These are phyloP conservation scores for Stipa capillata DNA, from an alignment of 176 grass and related monocot genomes.

Conservation along the genomic window DNA sequence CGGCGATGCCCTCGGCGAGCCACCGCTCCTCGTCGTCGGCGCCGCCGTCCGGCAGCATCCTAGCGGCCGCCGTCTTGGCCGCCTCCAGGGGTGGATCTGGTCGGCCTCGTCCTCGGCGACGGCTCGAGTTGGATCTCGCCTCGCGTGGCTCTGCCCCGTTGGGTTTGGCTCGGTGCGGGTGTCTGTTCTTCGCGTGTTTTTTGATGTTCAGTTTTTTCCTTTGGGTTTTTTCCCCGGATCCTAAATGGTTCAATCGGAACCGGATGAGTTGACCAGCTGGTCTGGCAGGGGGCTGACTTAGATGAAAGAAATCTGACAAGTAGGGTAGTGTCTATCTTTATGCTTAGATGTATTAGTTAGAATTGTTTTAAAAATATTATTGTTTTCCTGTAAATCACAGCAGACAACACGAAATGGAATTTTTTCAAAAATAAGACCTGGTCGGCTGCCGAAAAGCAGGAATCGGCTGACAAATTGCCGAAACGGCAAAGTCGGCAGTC, in stretches of 20 bases:
- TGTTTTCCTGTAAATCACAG: too few species aligned
- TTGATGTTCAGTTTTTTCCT: conserved; percentile 15
- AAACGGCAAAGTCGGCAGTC: too few species aligned
- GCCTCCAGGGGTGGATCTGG: conserved; percentile 35
- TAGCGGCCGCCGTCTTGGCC: conserved; percentile 19
- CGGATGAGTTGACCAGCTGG: background rate
- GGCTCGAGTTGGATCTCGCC: conserved; percentile 31
- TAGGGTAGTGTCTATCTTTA: too few species aligned
- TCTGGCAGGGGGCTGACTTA: background rate
- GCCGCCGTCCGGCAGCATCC: conserved; percentile 59
- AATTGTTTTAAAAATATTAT: too few species aligned
- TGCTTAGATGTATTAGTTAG: too few species aligned
- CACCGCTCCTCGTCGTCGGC: conserved; percentile 92
- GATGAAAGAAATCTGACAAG: background rate
- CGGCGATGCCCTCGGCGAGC: conserved; percentile 97
- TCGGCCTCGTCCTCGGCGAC: conserved; percentile 28
- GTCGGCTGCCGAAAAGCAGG: too few species aligned
- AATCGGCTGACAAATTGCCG: too few species aligned
- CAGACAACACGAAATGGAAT: too few species aligned
- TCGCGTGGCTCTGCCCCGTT: conserved; percentile 31
- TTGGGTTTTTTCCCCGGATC: background rate
- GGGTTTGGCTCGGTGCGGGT: conserved; percentile 34
- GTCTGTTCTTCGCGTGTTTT: conserved; percentile 33
- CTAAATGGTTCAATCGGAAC: background rate
- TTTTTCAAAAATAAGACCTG: too few species aligned